Evolutionary conservation across 805 yeast genomes (phyloP).

Genomic region (Ogataea methylovora): DNA sequence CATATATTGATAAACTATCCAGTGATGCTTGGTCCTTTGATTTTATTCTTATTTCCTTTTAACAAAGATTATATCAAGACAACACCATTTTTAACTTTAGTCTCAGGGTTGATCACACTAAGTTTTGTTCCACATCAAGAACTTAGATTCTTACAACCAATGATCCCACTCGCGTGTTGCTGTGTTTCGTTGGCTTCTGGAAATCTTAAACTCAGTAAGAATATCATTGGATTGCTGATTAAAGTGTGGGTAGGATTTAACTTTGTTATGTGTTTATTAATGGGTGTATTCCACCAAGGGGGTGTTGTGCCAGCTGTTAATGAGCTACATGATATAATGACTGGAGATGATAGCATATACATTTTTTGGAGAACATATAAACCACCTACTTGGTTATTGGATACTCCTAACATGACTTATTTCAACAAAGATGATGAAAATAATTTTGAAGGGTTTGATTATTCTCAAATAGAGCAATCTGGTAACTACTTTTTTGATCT

Average conservation of each 20-base stretch:
- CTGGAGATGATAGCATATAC: slow-evolving; percentile 28
- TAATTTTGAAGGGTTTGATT: slow-evolving; percentile 3
- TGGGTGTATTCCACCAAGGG: slow-evolving; percentile 86
- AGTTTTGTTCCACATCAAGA: slow-evolving; percentile 90
- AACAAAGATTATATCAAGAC: slow-evolving; percentile 35
- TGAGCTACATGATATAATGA: slow-evolving; percentile 22
- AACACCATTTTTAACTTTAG: slow-evolving; percentile 49
- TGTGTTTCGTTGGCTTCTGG: slow-evolving; percentile 36
- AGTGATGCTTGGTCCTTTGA: slow-evolving; percentile 71
- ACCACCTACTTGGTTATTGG: slow-evolving; percentile 80
- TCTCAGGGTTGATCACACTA: slow-evolving; percentile 54
- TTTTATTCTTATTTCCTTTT: slow-evolving; percentile 37
- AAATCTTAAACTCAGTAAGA: slow-evolving; percentile 6
- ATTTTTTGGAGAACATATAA: slow-evolving; percentile 94
- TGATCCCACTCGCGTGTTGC: slow-evolving; percentile 61
- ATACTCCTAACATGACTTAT: slow-evolving; percentile 1
- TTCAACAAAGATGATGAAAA: slow-evolving; percentile 17
- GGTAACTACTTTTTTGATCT: slow-evolving; percentile 31
- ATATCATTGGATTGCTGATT: slow-evolving; percentile 17
- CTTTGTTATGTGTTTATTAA: slow-evolving; percentile 43
- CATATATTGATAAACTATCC: slow-evolving; percentile 77
- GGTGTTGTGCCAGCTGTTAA: slow-evolving; percentile 71
- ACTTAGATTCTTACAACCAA: slow-evolving; percentile 75
- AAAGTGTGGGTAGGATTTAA: slow-evolving; percentile 62
- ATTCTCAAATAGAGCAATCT: not conserved